Evolutionary conservation across 371 early-diverging fungal species (phyloP), one percentile per base, ranked within the genome.

Genomic region (Actinomortierella ambigua): DNA sequence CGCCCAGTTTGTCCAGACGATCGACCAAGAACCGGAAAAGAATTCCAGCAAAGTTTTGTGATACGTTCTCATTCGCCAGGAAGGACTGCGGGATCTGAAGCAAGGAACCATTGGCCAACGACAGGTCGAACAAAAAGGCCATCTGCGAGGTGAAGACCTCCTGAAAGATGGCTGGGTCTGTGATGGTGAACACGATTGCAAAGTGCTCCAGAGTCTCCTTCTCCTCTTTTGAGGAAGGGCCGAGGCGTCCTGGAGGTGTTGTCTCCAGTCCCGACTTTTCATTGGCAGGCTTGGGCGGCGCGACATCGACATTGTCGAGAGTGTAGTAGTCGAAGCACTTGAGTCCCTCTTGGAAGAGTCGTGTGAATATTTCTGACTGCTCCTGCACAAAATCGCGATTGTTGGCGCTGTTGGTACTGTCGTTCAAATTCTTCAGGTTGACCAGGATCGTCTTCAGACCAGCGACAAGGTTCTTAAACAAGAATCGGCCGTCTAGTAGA

Each of bases 81-180:
- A 98, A 90, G 63, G 88, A 93, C 63, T 98, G 97, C 0, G 96
- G 93, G 29, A 98, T 81, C 41, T 92, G 88, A 7, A 96, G 78
- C 2, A 97, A 80, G 9, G 93, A 86, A 0, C 88, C 85, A 68
- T 97, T 93, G 66, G 81, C 77, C 23, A 96, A 69, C 63, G 93
- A 91, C 18, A 88, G 85, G 3, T 94, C 91, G 69, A 96, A 94
- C 20, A 97, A 84, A 61, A 86, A 92, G 17, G 82, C 87, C 57
- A 99, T 90, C 68, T 98, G 91, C 1, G 95, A 88, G 4, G 92
- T 80, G 64, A 98, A 93, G 4, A 99, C 88, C 64, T 99, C 99
- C 71, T 97, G 97, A 76, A 98, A 97, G 1, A 96, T 86, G 3
- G 95, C 88, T 0, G 95, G 93, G 61, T 98, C 98, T 9, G 97